Evolutionary conservation across 768 basidiomycete genomes (phyloP), one percentile per base, ranked within the genome.

Genomic region (Amanita muscaria): DNA sequence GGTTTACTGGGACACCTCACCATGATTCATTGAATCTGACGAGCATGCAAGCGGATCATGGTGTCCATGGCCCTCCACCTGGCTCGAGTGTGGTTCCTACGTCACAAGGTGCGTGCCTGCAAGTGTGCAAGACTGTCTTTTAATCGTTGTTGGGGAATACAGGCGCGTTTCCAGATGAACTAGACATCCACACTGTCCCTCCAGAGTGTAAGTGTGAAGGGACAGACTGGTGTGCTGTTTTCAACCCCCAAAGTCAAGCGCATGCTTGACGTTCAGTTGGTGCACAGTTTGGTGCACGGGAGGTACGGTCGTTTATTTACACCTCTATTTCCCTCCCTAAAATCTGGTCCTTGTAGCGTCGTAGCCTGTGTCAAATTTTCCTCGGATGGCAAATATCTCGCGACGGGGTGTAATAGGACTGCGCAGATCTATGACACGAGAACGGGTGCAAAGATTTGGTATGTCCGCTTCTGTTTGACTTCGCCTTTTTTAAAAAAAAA

Each of bases 361-460:
- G 74, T 76, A 2, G 97, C 94, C 61, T 97, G 92, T 59, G 92
- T 97, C 6, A 78, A 84, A 44, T 96, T 98, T 64, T 94, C 91
- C 11, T 79, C 83, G 16, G 92, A 98, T 58, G 94, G 94, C 14
- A 89, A 87, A 60, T 88, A 72, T 54, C 74, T 98, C 34, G 94
- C 93, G 22, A 96, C 93, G 9, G 94, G 93, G 10, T 98, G 93
- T 65, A 98, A 98, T 65, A 75, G 89, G 32, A 89, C 90, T 0
- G 90, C 92, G 15, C 92, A 96, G 62, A 92, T 98, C 46, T 97
- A 88, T 59, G 90, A 97, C 59, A 86, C 85, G 21, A 86, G 85
- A 64, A 84, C 87, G 0, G 93, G 93, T 5, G 60, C 57, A 0
- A 90, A 88, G 65, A 83, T 83, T 23, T 90, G 85, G 92, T 91